Evolutionary conservation across 2,329 filamentous ascomycete species (phyloP).

Genomic region (Calonectria multiphialidica): DNA sequence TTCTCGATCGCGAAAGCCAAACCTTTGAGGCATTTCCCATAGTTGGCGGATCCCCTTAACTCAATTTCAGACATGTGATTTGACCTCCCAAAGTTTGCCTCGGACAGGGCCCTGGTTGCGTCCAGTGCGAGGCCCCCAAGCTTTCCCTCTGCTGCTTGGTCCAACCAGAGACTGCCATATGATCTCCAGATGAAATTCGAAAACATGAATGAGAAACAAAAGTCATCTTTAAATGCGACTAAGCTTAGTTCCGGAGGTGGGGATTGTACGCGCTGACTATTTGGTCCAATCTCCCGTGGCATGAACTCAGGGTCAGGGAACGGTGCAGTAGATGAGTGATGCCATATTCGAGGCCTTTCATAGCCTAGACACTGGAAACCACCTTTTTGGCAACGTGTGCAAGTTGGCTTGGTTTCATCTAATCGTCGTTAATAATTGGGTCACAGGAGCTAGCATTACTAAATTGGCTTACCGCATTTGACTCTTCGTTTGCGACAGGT

Average conservation of each 20-base stretch:
- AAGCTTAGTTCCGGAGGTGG: constrained; percentile 33
- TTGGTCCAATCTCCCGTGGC: not conserved
- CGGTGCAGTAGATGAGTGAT: constrained; percentile 22
- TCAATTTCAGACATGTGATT: constrained; percentile 19
- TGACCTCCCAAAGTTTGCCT: constrained; percentile 24
- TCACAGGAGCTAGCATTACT: not conserved
- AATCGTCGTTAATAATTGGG: not conserved
- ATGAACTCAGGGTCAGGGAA: not conserved
- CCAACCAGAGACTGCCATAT: constrained; percentile 29
- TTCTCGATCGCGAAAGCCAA: constrained; percentile 16
- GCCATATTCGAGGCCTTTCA: constrained; percentile 19
- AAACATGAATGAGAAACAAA: constrained; percentile 35
- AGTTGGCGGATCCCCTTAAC: constrained; percentile 14
- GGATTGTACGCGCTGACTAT: constrained; percentile 4
- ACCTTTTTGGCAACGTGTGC: constrained; percentile 21
- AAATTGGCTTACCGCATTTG: constrained; percentile 28
- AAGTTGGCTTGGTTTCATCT: constrained; percentile 26
- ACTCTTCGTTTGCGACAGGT: constrained; percentile 33
- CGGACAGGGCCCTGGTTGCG: constrained; percentile 22
- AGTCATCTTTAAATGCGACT: constrained; percentile 32
- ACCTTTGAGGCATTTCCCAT: constrained; percentile 18
- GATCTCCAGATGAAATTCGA: constrained; percentile 35
- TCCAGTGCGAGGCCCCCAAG: constrained; percentile 26
- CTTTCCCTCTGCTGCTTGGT: constrained; percentile 31
- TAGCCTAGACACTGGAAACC: constrained; percentile 26